Percentiles rank a stretch among this genome's conserved stretches.
phyloP scores from a whole-genome alignment of 495 filamentous ascomycete species.

The Penicillium malachiteum region DNA sequence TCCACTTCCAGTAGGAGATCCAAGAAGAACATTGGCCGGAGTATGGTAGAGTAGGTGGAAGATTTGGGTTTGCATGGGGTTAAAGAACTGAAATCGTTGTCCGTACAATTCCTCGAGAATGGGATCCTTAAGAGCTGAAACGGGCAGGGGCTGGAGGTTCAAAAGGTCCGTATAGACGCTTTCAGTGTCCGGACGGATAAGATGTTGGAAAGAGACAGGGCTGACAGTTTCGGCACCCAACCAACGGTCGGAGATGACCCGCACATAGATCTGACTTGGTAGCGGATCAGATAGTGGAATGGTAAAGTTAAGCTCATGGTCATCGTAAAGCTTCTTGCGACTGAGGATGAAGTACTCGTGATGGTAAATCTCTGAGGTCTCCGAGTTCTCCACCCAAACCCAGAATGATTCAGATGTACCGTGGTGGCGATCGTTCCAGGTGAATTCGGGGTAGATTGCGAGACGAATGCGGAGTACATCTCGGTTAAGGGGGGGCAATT shows the following conservation, averaged over 20 bases:
- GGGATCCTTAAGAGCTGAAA: constrained; percentile 84
- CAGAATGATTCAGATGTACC: constrained; percentile 94
- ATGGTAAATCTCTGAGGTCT: constrained; percentile 96
- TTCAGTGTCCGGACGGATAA: constrained; percentile 96
- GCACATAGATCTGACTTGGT: constrained; percentile 92
- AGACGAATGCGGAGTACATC: constrained; percentile 89
- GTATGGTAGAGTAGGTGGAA: constrained; percentile 96
- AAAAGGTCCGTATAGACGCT: constrained; percentile 94
- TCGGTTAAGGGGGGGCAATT: constrained; percentile 91
- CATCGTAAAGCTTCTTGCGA: constrained; percentile 83
- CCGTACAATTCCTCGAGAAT: constrained; percentile 85
- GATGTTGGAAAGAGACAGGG: constrained; percentile 93
- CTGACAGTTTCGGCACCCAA: constrained; percentile 95
- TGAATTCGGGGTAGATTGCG: constrained; percentile 82
- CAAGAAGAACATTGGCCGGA: constrained; percentile 83
- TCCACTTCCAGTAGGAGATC: constrained; percentile 95
- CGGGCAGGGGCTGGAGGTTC: constrained; percentile 86
- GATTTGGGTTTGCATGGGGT: constrained; percentile 98
- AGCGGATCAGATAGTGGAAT: constrained; percentile 92
- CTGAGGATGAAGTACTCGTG: constrained; percentile 95
- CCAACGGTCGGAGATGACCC: constrained; percentile 93
- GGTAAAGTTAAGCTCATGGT: constrained; percentile 96
- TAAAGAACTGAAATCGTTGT: constrained; percentile 90
- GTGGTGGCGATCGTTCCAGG: constrained; percentile 94
- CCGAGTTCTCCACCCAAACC: constrained; percentile 98